phyloP scores from a whole-genome alignment of 768 basidiomycete species.

The Baorangia bicolor region DNA sequence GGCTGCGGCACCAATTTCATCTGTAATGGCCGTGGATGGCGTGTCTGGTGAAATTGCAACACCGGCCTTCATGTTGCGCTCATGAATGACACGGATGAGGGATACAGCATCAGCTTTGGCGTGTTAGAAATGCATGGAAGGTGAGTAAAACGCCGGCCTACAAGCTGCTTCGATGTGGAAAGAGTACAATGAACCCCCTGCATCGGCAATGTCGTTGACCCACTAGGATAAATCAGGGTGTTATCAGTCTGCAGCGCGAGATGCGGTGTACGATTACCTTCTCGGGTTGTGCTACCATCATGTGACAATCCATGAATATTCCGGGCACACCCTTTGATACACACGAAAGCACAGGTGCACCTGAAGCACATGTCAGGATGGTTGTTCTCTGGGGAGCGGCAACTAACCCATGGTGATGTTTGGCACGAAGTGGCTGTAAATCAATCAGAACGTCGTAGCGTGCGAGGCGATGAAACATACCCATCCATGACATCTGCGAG shows the following conservation, averaged over 20 bases:
- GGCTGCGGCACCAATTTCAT: slow-evolving; percentile 75
- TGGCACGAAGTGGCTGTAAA: slow-evolving; percentile 87
- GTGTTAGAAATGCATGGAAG: slow-evolving; percentile 16
- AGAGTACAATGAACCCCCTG: slow-evolving; percentile 92
- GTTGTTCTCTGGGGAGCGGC: background rate
- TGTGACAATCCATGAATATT: slow-evolving; percentile 99
- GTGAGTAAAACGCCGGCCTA: slow-evolving; percentile 36
- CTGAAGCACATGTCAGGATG: slow-evolving; percentile 38
- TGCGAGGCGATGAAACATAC: slow-evolving; percentile 39
- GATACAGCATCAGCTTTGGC: slow-evolving; percentile 63
- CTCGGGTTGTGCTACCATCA: slow-evolving; percentile 97
- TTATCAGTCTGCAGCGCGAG: background rate
- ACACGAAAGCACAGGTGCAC: slow-evolving; percentile 84
- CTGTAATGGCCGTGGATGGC: slow-evolving; percentile 82
- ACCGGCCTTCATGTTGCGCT: slow-evolving; percentile 87
- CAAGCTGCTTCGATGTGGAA: slow-evolving; percentile 96
- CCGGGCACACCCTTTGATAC: slow-evolving; percentile 85
- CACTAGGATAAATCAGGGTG: slow-evolving; percentile 53
- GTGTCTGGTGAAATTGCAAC: slow-evolving; percentile 98
- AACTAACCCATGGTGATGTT: slow-evolving; percentile 94
- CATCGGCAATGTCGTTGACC: slow-evolving; percentile 94
- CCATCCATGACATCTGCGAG: slow-evolving; percentile 97
- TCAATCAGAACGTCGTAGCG: background rate
- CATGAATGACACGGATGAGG: slow-evolving; percentile 79
- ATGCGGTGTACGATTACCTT: slow-evolving; percentile 49